Conservation (phyloP, 202 grass and related monocot genomes). For the Bolboschoenoplectus hybrid region DNA sequence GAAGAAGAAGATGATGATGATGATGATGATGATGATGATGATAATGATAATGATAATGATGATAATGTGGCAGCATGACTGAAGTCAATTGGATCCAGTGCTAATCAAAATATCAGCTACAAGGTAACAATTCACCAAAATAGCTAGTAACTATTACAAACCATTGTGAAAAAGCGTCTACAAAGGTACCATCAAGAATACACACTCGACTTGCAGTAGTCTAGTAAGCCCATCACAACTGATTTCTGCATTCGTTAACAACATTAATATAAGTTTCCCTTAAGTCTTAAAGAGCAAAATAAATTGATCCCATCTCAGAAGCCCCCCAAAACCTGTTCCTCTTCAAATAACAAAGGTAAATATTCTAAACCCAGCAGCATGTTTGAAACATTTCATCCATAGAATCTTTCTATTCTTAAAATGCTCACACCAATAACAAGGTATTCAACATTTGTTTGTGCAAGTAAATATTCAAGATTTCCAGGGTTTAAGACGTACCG, state of each 20-base stretch:
- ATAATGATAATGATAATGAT: too few species aligned
- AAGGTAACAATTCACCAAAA: background rate
- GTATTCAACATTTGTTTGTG: background rate
- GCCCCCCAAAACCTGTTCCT: background rate
- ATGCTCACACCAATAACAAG: background rate
- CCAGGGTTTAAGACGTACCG: background rate
- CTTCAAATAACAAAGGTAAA: background rate
- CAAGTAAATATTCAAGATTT: background rate
- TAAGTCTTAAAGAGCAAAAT: background rate
- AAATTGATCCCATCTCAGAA: background rate
- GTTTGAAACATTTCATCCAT: constrained; percentile 1
- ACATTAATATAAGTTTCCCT: background rate
- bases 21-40: too few species aligned
- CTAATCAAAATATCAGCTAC: background rate
- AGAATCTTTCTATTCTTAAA: background rate
- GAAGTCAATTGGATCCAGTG: background rate
- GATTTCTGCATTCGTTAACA: constrained; percentile 14
- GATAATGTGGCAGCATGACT: background rate
- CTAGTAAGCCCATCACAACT: background rate
- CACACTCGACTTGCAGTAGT: background rate
- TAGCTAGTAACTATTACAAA: constrained; percentile 1
- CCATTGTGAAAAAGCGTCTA: constrained; percentile 17
- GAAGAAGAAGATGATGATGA: too few species aligned
- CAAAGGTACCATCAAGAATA: constrained; percentile 24
- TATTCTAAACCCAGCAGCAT: background rate